These are phyloP conservation scores for Alnus rubra DNA, from an alignment of 306 rosid species.

Conservation along the genomic window DNA sequence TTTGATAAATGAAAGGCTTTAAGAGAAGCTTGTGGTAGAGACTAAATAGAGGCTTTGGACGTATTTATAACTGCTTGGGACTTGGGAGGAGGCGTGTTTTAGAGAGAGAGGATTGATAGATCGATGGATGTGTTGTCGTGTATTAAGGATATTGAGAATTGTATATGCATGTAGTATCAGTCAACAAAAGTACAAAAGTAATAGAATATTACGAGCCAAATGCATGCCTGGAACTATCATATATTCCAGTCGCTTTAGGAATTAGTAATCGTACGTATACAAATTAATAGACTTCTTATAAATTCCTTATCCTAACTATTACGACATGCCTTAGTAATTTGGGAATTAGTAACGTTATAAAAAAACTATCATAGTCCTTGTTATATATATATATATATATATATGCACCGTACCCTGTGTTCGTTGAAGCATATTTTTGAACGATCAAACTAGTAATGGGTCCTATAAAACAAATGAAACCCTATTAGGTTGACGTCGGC, in stretches of 20 bases:
- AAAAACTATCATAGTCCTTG: no score
- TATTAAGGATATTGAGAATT: neutral
- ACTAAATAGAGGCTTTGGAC: constrained; percentile 27
- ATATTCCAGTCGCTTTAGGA: neutral
- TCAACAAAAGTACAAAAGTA: constrained; percentile 13
- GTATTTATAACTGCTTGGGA: constrained; percentile 37
- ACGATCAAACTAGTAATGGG: no score
- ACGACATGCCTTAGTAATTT: no score
- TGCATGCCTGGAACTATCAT: neutral
- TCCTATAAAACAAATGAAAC: no score
- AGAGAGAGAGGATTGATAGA: neutral
- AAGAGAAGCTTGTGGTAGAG: constrained; percentile 23
- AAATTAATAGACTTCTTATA: no score
- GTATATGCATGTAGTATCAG: neutral
- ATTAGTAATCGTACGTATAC: neutral
- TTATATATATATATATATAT: no score
- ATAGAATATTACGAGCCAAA: neutral
- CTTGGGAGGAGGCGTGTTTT: neutral
- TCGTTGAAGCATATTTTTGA: no score
- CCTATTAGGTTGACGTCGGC: no score
- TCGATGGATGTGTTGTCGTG: neutral
- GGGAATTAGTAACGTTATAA: no score
- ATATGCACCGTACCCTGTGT: no score
- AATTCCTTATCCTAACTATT: neutral
- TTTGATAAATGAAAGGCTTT: constrained; percentile 14